Conservation (phyloP, 192 early-diverging fungal genomes). For the Coemansia sp. region DNA sequence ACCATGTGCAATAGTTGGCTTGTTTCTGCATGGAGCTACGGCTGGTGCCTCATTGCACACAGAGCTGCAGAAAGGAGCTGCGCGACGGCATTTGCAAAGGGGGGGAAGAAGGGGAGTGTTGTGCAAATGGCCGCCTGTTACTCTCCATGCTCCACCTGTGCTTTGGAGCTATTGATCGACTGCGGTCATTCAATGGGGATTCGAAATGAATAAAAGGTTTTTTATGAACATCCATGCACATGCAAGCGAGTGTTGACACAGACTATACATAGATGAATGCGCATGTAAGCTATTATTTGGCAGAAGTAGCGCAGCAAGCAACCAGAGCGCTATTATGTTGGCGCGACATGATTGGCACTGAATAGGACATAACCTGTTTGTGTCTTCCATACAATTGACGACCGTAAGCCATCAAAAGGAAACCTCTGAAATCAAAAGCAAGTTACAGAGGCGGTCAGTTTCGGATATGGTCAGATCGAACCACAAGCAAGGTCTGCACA, state of each 20-base stretch:
- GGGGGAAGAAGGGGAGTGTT: background rate
- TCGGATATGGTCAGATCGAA: background rate
- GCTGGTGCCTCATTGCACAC: background rate
- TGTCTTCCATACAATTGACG: background rate
- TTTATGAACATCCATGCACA: too few relatives aligned
- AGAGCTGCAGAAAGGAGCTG: background rate
- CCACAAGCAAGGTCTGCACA: background rate
- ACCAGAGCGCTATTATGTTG: background rate
- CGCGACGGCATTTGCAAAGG: background rate
- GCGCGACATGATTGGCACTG: background rate
- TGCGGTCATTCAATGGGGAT: background rate
- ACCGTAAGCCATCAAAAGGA: background rate
- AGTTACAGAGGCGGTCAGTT: background rate
- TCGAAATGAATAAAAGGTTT: background rate
- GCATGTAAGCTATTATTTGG: background rate
- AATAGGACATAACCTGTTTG: background rate
- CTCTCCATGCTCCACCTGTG: background rate
- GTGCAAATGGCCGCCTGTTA: background rate
- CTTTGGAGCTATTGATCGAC: constrained; percentile 5
- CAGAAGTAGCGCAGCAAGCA: background rate
- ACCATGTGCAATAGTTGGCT: background rate
- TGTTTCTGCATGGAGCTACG: background rate
- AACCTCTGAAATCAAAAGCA: background rate
- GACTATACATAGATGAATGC: background rate
- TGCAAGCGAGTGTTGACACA: background rate